A percentile compares a stretch with the other conserved stretches of the same genome.
These are phyloP conservation scores for Wickerhamiella qilinensis DNA, from an alignment of 805 yeast species.

Conservation along the genomic window DNA sequence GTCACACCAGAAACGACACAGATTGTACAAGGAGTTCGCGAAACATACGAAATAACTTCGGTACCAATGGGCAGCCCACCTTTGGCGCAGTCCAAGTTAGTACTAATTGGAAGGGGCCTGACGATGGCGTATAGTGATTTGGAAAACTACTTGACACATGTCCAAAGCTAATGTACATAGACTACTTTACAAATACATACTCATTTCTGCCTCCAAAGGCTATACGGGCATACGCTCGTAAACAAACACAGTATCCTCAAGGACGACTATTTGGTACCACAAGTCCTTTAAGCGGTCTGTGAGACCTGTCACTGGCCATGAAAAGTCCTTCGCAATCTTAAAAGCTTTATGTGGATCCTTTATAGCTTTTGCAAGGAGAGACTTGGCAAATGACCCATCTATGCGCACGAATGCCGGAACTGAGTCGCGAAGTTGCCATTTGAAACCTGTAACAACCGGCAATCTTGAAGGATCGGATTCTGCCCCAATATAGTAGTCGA, in stretches of 20 bases:
- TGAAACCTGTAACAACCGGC: not conserved
- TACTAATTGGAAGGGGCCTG: constrained; percentile 53
- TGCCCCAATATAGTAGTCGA: constrained; percentile 25
- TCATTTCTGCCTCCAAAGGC: not conserved
- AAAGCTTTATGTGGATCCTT: not conserved
- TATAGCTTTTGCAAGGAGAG: not conserved
- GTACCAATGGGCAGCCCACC: constrained; percentile 17
- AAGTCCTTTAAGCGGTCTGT: not conserved
- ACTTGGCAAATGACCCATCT: not conserved
- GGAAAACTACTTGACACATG: too few relatives aligned
- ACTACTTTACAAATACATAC: not conserved
- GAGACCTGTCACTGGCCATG: not conserved
- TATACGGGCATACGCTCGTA: not conserved
- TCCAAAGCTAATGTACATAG: not conserved
- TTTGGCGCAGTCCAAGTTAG: constrained; percentile 39
- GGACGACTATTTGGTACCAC: not conserved
- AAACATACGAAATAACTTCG: constrained; percentile 55
- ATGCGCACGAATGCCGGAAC: not conserved
- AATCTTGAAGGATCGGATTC: not conserved
- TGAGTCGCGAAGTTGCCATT: not conserved
- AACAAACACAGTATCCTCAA: not conserved
- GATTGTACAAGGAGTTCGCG: constrained; percentile 84
- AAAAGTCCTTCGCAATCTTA: not conserved
- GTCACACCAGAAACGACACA: constrained; percentile 27
- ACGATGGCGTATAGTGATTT: not conserved